Percentiles rank a stretch among this genome's conserved stretches.
phyloP scores from a whole-genome alignment of 2,329 filamentous ascomycete genomes.

The Paramyrothecium roridum region DNA sequence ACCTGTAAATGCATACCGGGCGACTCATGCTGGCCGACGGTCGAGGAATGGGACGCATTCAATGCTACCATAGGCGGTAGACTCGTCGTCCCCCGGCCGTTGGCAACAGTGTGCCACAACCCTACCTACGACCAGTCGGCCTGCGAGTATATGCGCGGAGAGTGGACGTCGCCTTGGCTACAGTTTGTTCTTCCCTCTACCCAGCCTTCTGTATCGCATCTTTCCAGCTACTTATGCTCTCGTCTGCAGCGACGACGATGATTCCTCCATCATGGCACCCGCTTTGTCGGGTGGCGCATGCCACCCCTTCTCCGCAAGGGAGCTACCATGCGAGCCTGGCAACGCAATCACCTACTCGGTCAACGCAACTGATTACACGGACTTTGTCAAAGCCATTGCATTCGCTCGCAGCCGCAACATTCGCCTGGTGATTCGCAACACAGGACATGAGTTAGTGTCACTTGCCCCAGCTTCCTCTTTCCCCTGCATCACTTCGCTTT shows the following conservation, averaged over 20 bases:
- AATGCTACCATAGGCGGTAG: constrained; percentile 48
- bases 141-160: no score
- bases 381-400: constrained; percentile 27
- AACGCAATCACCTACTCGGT: constrained; percentile 38
- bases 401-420: constrained; percentile 35
- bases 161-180: no score
- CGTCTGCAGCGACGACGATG: no score
- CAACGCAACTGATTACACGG: constrained; percentile 21
- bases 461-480: no score
- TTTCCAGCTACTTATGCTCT: no score
- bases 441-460: constrained; percentile 26
- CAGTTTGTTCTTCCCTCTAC: constrained; percentile 16
- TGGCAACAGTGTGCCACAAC: constrained; percentile 51
- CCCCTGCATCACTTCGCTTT: no score
- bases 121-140: constrained; percentile 37
- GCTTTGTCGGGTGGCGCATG: constrained; percentile 34
- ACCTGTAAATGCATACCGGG: constrained; percentile 48
- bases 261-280: constrained; percentile 37
- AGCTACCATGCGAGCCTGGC: constrained; percentile 37
- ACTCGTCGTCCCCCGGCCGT: constrained; percentile 49
- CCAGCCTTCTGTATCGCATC: no score
- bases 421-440: constrained; percentile 30
- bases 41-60: constrained; percentile 42
- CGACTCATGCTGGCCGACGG: constrained; percentile 51
- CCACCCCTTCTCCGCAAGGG: constrained; percentile 32